phyloP scores from a whole-genome alignment of 768 basidiomycete species.

The Calocybe cyanea region DNA sequence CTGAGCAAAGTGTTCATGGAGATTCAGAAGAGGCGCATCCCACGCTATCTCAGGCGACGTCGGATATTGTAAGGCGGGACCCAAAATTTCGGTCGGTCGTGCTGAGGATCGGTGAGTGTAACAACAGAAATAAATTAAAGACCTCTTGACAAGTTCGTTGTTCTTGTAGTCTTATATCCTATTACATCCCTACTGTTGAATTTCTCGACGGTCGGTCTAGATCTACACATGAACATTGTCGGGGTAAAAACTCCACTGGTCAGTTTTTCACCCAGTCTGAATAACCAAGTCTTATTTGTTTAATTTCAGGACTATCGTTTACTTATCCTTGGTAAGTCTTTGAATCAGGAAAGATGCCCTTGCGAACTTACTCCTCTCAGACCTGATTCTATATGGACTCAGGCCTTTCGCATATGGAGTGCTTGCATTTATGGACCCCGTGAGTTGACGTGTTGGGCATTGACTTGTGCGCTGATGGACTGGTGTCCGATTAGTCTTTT shows the following conservation, averaged over 20 bases:
- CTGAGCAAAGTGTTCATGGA: neutral
- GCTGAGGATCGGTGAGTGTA: slow-evolving; percentile 5
- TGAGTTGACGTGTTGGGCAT: neutral
- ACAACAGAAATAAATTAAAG: neutral
- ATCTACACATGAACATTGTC: slow-evolving; percentile 7
- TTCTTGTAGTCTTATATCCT: slow-evolving; percentile 7
- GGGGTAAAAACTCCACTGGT: neutral
- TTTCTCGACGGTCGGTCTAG: slow-evolving; percentile 6
- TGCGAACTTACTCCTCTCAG: neutral
- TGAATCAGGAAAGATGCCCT: neutral
- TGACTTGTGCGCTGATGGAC: neutral
- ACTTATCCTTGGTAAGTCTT: slow-evolving; percentile 1
- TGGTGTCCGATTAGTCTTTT: neutral
- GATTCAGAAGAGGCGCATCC: neutral
- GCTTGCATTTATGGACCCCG: slow-evolving; percentile 6
- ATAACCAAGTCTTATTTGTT: neutral
- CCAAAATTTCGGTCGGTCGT: slow-evolving; percentile 4
- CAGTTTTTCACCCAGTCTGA: neutral
- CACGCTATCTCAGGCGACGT: neutral
- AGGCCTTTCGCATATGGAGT: slow-evolving; percentile 7
- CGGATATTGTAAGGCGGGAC: neutral
- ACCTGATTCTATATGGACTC: slow-evolving; percentile 7
- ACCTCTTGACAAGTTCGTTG: too few relatives aligned
- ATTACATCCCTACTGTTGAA: slow-evolving; percentile 8
- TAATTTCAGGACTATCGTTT: slow-evolving; percentile 1